Evolutionary conservation across 768 basidiomycete genomes (phyloP), one percentile per base, ranked within the genome.

Genomic region (Pulveroboletus sp.): DNA sequence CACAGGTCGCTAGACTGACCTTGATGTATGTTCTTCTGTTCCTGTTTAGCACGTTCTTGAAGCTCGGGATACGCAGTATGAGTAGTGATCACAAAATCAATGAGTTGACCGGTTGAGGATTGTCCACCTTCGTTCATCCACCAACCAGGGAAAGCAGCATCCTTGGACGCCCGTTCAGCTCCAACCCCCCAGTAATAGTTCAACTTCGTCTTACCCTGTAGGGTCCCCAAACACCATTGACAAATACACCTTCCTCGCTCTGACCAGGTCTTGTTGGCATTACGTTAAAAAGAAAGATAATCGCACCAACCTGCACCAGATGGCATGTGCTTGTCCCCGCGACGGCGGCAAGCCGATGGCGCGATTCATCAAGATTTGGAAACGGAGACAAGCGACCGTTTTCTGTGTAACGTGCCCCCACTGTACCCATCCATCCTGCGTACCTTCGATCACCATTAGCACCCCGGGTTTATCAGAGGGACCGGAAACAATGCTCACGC

Each of bases 111-210:
- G 0, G 96, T 99, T 1, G 93, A 94, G 8, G 93, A 96, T 69
- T 99, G 96, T 2, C 96, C 96, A 32, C 95, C 96, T 70, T 99
- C 96, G 62, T 94, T 99, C 93, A 97, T 96, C 96, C 95, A 99
- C 86, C 91, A 94, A 16, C 86, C 92, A 36, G 84, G 84, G 71
- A 97, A 93, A 27, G 94, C 78, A 6, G 92, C 85, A 62, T 97
- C 86, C 81, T 89, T 56, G 41, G 26, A 27, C 35, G 54, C 6
- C 17, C 17, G 36, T 14, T 55, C 27, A 47, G 35, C 6, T 55
- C 57, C 29, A 39, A 16, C 16, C 26, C n/a, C 3, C 38, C 29
- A 20, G 8, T 11, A 19, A 19, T 40, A 6, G 19, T n/a, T 10
- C 23, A 42, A 26, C 4, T 12, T 46, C 13, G 10, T 20, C 63